Conservation (phyloP, 352 stramenopile genomes). For the Phytophthora pinifolia region DNA sequence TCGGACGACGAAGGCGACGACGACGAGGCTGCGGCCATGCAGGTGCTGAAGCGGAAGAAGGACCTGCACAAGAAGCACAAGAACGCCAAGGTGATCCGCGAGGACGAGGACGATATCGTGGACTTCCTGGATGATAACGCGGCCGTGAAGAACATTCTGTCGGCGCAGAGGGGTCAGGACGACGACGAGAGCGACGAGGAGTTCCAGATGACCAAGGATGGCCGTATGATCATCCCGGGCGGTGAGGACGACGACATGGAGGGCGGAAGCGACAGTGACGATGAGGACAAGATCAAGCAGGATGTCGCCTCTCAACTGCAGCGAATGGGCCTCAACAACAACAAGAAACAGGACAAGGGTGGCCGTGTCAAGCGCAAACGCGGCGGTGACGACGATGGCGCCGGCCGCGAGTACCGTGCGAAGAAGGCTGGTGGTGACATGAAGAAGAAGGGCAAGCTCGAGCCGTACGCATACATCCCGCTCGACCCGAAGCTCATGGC, state of each 20-base stretch:
- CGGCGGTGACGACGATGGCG: slow-evolving; percentile 50
- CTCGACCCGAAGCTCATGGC: slow-evolving; percentile 95
- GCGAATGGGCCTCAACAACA: slow-evolving; percentile 79
- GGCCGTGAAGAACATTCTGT: slow-evolving; percentile 88
- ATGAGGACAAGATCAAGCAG: slow-evolving; percentile 83
- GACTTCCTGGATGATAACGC: slow-evolving; percentile 93
- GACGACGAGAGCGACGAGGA: slow-evolving; percentile 74
- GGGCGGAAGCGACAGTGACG: slow-evolving; percentile 48
- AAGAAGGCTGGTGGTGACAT: slow-evolving; percentile 97
- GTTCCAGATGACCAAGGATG: slow-evolving; percentile 92
- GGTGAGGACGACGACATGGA: slow-evolving; percentile 56
- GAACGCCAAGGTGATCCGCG: slow-evolving; percentile 78
- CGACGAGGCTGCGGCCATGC: slow-evolving; percentile 78
- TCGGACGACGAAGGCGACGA: slow-evolving; percentile 82
- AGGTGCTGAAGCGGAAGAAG: slow-evolving; percentile 80
- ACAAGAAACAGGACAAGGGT: slow-evolving; percentile 29
- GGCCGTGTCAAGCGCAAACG: slow-evolving; percentile 55
- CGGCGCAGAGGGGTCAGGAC: slow-evolving; percentile 27
- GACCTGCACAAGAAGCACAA: slow-evolving; percentile 74
- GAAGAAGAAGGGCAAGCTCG: slow-evolving; percentile 97
- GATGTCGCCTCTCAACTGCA: slow-evolving; percentile 80
- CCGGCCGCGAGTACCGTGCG: slow-evolving; percentile 91
- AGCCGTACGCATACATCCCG: slow-evolving; percentile 98
- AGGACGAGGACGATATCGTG: slow-evolving; percentile 88
- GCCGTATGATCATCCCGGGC: slow-evolving; percentile 85